Base-by-base conservation (phyloP, 225 moss, liverwort and hornwort genomes). In the Antitrichia curtipendula region DNA sequence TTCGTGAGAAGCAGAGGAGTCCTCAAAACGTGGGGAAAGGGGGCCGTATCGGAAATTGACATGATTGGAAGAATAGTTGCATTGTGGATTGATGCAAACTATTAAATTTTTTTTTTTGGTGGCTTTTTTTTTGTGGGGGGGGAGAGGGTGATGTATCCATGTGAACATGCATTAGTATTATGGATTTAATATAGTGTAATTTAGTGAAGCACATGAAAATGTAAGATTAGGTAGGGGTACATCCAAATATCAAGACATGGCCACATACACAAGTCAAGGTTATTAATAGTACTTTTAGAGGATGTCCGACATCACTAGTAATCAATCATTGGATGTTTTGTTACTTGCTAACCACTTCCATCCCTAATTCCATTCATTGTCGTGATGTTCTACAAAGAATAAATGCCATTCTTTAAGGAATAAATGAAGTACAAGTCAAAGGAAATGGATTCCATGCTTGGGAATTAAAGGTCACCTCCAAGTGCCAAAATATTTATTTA, bases 111-210 rank as follows among this genome's bases (percentile, higher is more conserved):
- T 41, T 73, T 21, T 4, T 41, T 1, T 31, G 10, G 3, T 1
- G 2, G 10, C n/a, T n/a, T n/a, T n/a, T n/a, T n/a, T n/a, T n/a
- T n/a, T n/a, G 8, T 12, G 34, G 3, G 2, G 6, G 15, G 19
- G 11, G 5, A 65, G 65, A 19, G 36, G 3, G 2, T 28, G 21
- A 28, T 8, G 5, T 34, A 13, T 19, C 8, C 21, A 34, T 34
- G 49, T 8, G 8, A 32, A 13, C 0, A 0, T 1, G 1, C 2
- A 52, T 5, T 75, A 1, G 13, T 13, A 14, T 8, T 36, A 0
- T 53, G 0, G 23, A 10, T n/a, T 10, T 3, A 6, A 10, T 77
- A 25, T 77, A 16, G 25, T n/a, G 6, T 16, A 25, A 54, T 25
- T n/a, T 16, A 13, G 0, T 76, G 9, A 36, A 53, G 16, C 2